Conservation (phyloP, 176 grass and related monocot genomes). For the Microstegium vimineum region DNA sequence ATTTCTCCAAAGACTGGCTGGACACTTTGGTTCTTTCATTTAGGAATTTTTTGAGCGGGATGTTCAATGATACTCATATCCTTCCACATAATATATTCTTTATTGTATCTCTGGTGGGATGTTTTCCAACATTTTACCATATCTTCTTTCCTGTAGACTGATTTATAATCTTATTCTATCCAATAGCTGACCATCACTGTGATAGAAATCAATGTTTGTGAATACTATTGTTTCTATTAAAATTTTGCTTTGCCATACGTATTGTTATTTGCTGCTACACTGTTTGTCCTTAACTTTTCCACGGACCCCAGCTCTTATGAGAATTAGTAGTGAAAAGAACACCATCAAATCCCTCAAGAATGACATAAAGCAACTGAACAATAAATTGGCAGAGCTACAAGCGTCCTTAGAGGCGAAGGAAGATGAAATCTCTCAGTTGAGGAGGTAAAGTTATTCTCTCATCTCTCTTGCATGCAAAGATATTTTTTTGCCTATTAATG, state of each 20-base stretch:
- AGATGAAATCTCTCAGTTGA: conserved; percentile 62
- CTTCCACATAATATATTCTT: conserved; percentile 35
- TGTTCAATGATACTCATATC: conserved; percentile 98
- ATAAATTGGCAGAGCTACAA: conserved; percentile 89
- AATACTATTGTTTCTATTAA: conserved; percentile 5
- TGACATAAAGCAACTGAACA: conserved; percentile 89
- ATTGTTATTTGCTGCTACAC: conserved; percentile 25
- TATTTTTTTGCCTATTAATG: conserved; percentile 2
- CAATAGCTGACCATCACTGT: neutral
- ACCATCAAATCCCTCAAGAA: conserved; percentile 80
- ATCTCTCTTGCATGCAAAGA: conserved; percentile 4
- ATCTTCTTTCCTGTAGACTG: neutral
- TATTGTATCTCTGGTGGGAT: neutral
- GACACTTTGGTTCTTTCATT: conserved; percentile 82
- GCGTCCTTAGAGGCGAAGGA: conserved; percentile 81
- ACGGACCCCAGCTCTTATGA: conserved; percentile 82
- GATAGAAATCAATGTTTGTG: neutral
- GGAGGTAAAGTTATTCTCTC: conserved; percentile 55
- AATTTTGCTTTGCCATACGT: neutral
- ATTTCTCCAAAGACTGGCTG: conserved; percentile 97
- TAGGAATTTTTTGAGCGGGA: conserved; percentile 80
- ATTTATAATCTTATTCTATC: neutral
- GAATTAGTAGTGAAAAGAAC: conserved; percentile 90
- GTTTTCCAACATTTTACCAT: neutral
- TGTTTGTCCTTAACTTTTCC: conserved; percentile 60